Base-by-base conservation (phyloP, 2,329 filamentous ascomycete genomes). In the Arthroderma sp. region DNA sequence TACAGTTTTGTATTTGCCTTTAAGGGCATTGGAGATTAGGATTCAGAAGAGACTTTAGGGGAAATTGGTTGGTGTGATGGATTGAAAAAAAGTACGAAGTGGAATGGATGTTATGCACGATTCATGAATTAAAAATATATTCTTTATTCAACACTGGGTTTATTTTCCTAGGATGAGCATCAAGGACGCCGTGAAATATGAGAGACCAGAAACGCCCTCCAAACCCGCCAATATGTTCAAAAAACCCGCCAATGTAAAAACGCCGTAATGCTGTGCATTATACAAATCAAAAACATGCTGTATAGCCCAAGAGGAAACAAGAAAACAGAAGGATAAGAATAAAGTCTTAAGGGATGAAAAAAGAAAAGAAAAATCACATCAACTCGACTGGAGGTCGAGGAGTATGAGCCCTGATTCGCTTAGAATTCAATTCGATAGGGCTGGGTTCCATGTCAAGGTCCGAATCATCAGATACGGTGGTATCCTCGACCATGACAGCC, bases 401-500 rank as follows among this genome's bases (percentile, higher is more conserved):
- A n/a, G 74, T 77, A 59, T 74, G 72, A 9, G 65, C 59, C 42
- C 71, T 62, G 47, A 67, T 65, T 57, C 66, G 68, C 51, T 58
- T 63, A 6, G 64, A 57, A 7, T 59, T 55, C 42, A 57, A 61
- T 40, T 72, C 71, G 46, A 69, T 62, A 1, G 58, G 59, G 40
- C 63, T 65, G 43, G 60, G 54, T 4, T 65, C 65, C 36, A 64
- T 48, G 29, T 74, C 72, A 47, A 70, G 53, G n/a, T 63, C 56
- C 30, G 54, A 60, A n/a, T 63, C 66, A 2, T 68, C 66, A 29
- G 58, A 65, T 10, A 58, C 38, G 2, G 66, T 75, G 8, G 72
- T 77, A 58, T 81, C 77, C 57, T 79, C 76, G 2, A 82, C 75
- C 55, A 76, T 73, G 33, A 82, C 79, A 1, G 75, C 75, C 1